A percentile compares a stretch with the other conserved stretches of the same genome.
Conservation (phyloP, 768 basidiomycete genomes). For the Tephrocybe sp. region DNA sequence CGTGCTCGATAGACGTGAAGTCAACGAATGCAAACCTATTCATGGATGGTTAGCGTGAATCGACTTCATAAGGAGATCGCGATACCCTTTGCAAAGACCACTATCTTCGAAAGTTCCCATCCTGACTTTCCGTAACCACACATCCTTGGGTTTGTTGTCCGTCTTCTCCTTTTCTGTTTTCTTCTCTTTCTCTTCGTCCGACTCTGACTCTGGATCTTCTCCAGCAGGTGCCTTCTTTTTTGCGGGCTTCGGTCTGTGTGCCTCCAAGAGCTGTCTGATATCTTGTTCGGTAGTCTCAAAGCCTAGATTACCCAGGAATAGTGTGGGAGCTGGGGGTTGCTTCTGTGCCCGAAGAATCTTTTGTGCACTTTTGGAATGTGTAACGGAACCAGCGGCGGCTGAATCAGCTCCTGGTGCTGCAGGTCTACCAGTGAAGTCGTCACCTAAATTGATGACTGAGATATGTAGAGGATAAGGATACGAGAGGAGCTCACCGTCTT, state of each 20-base stretch:
- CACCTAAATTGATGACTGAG: conserved; percentile 44
- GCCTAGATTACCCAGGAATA: conserved; percentile 92
- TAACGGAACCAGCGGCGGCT: conserved; percentile 28
- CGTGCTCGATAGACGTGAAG: conserved; percentile 75
- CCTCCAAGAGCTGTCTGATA: conserved; percentile 72
- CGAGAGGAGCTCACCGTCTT: conserved; percentile 64
- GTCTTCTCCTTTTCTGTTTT: conserved; percentile 28
- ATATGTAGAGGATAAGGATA: background rate
- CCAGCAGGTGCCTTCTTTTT: conserved; percentile 24
- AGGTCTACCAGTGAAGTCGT: conserved; percentile 73
- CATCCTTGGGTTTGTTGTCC: conserved; percentile 32
- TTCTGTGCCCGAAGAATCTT: conserved; percentile 79
- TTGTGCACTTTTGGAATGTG: conserved; percentile 68
- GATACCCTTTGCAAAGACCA: conserved; percentile 93
- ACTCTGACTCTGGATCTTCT: conserved; percentile 9
- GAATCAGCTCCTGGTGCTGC: conserved; percentile 38
- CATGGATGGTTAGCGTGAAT: background rate
- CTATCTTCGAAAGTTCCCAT: conserved; percentile 97
- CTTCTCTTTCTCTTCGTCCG: conserved; percentile 25
- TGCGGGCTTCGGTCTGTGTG: conserved; percentile 46
- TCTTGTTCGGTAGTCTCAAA: conserved; percentile 85
- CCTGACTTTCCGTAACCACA: conserved; percentile 78
- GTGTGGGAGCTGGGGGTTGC: conserved; percentile 78
- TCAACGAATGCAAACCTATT: conserved; percentile 92
- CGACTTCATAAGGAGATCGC: background rate